These are phyloP conservation scores for Kwoniella bestiolae DNA, from an alignment of 768 basidiomycete genomes.

Conservation along the genomic window DNA sequence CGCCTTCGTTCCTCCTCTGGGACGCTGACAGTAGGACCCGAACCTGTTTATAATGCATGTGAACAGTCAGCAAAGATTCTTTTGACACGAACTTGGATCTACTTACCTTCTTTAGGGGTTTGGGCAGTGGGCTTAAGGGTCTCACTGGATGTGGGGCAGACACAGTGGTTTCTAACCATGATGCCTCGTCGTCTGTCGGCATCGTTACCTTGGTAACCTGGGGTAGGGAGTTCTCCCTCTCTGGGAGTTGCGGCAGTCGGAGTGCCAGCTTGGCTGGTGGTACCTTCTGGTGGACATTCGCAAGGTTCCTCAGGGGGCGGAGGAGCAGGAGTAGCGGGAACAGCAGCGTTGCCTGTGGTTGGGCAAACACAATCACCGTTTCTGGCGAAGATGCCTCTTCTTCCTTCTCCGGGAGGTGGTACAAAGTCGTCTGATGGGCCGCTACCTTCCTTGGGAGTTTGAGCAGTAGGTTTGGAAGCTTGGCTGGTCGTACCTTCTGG, in stretches of 20 bases:
- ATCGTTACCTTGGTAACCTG: neutral
- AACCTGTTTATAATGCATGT: no score
- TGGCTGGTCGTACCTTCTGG: neutral
- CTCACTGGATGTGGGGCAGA: constrained; percentile 6
- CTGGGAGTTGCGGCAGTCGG: neutral
- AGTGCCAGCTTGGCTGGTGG: neutral
- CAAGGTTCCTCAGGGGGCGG: constrained; percentile 13
- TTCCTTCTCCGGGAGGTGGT: neutral
- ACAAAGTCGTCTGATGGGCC: neutral
- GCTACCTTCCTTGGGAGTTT: constrained; percentile 7
- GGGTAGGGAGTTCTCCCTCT: constrained; percentile 6
- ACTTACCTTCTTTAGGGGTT: constrained; percentile 9
- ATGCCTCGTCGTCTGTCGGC: neutral
- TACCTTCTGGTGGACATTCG: constrained; percentile 8
- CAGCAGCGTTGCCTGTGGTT: neutral
- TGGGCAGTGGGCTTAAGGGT: neutral
- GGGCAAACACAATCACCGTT: constrained; percentile 19
- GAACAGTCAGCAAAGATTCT: neutral
- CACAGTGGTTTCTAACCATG: constrained; percentile 12
- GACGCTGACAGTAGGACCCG: neutral
- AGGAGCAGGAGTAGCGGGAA: neutral
- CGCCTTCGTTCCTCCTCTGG: neutral
- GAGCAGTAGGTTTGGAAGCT: constrained; percentile 3
- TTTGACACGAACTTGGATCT: neutral
- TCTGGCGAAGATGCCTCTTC: constrained; percentile 7